Conservation (phyloP, 169 alveolate species). For the Eimeria zaria region DNA sequence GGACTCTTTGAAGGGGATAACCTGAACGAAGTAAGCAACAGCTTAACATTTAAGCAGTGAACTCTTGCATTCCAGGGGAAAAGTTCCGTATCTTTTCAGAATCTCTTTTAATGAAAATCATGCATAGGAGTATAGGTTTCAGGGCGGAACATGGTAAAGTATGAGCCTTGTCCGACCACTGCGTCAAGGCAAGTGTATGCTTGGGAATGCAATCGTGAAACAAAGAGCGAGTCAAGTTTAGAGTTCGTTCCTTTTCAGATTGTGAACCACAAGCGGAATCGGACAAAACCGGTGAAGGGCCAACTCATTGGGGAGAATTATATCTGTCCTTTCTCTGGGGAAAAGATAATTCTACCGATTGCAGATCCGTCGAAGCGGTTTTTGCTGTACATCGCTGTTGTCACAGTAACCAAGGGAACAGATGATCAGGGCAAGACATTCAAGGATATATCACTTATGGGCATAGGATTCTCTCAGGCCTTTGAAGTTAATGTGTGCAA, state of each 20-base stretch:
- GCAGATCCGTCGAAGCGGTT: slow-evolving; percentile 67
- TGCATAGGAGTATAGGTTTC: not conserved
- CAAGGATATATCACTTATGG: slow-evolving; percentile 70
- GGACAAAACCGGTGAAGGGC: slow-evolving; percentile 66
- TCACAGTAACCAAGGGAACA: slow-evolving; percentile 42
- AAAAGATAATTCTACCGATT: slow-evolving; percentile 49
- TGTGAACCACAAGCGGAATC: slow-evolving; percentile 64
- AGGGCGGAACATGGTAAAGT: not conserved
- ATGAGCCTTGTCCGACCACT: not conserved
- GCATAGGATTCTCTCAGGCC: slow-evolving; percentile 57
- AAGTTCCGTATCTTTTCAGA: not conserved
- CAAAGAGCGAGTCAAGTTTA: not conserved
- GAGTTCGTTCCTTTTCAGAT: not conserved
- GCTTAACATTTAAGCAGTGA: not conserved
- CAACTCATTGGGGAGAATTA: slow-evolving; percentile 14
- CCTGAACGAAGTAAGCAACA: slow-evolving; percentile 48
- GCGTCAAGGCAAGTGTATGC: not conserved
- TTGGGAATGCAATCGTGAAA: not conserved
- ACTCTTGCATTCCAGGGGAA: too few species aligned
- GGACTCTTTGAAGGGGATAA: slow-evolving; percentile 81
- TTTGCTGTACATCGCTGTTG: slow-evolving; percentile 48
- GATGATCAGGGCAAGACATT: slow-evolving; percentile 61
- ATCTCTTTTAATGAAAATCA: not conserved
- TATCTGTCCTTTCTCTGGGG: slow-evolving; percentile 35
- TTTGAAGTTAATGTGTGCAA: slow-evolving; percentile 64